Evolutionary conservation across 2,329 filamentous ascomycete species (phyloP).

Genomic region (Chaetomium globosum): DNA sequence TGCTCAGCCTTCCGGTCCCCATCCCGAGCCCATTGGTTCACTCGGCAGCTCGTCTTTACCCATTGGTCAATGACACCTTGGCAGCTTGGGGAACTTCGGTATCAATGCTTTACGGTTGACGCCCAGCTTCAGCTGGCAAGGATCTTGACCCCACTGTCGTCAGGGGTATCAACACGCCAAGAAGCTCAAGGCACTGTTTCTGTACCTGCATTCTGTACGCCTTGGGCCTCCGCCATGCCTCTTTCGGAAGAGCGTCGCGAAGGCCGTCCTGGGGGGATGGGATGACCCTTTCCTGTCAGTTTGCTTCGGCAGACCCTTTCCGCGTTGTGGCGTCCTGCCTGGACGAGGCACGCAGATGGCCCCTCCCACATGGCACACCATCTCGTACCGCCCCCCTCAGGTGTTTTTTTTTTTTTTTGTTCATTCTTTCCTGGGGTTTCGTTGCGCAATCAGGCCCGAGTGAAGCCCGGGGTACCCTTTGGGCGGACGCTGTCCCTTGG

Average conservation of each 20-base stretch:
- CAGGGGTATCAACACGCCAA: constrained; percentile 21
- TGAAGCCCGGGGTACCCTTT: not conserved
- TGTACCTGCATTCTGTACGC: constrained; percentile 15
- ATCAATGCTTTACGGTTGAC: constrained; percentile 1
- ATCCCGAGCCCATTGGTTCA: constrained; percentile 9
- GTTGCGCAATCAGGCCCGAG: not conserved
- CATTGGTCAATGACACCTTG: constrained; percentile 22
- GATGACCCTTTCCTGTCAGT: not conserved
- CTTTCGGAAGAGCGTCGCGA: constrained; percentile 15
- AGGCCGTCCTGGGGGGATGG: not conserved
- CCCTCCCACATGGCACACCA: constrained; percentile 6
- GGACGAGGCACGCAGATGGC: constrained; percentile 6
- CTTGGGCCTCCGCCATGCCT: constrained; percentile 12
- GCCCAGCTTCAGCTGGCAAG: constrained; percentile 34
- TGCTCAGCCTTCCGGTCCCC: constrained; percentile 17
- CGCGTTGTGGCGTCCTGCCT: not conserved
- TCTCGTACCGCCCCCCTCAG: not conserved
- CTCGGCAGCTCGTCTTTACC: not conserved
- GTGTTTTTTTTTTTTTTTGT: not conserved
- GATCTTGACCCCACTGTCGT: constrained; percentile 18
- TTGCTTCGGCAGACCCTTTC: constrained; percentile 5
- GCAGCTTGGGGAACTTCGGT: constrained; percentile 7
- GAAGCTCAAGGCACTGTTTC: not conserved
- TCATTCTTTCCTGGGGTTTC: not conserved
- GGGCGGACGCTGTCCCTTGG: constrained; percentile 9